These are phyloP conservation scores for Tetraselmis chui DNA, from an alignment of 139 green algal genomes.

Conservation along the genomic window DNA sequence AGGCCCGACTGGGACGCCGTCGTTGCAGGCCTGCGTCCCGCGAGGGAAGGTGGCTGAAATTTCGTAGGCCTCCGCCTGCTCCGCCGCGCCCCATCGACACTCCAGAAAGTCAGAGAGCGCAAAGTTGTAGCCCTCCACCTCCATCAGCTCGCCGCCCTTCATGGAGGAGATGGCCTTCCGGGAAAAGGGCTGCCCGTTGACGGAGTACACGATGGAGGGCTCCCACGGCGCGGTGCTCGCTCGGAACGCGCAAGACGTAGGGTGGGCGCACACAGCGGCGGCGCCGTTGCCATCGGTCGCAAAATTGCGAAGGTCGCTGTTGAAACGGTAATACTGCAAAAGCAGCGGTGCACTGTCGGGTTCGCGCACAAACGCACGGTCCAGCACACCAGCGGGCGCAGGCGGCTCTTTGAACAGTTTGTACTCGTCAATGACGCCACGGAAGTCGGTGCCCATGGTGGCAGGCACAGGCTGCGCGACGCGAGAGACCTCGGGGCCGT, in stretches of 20 bases:
- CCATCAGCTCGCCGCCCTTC: constrained; percentile 4
- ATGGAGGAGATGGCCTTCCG: neutral
- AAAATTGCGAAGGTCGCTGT: constrained; percentile 1
- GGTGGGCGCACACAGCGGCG: neutral
- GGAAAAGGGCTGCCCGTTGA: neutral
- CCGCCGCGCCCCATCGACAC: neutral
- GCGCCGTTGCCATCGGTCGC: neutral
- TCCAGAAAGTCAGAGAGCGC: constrained; percentile 2
- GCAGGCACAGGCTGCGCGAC: neutral
- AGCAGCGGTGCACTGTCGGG: neutral
- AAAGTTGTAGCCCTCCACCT: constrained; percentile 9
- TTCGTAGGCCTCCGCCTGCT: neutral
- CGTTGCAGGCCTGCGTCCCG: neutral
- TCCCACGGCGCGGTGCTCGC: constrained; percentile 8
- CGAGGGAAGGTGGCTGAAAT: neutral
- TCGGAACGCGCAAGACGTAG: neutral
- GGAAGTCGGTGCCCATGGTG: neutral
- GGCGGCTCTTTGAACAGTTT: neutral
- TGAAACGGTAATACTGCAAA: constrained; percentile 10
- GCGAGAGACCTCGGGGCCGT: neutral
- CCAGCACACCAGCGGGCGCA: neutral
- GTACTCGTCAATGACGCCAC: neutral
- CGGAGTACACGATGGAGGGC: neutral
- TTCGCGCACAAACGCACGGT: neutral
- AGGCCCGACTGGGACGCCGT: neutral